A percentile compares a stretch with the other conserved stretches of the same genome.
phyloP scores from a whole-genome alignment of 768 basidiomycete species.

The Megacollybia marginata region DNA sequence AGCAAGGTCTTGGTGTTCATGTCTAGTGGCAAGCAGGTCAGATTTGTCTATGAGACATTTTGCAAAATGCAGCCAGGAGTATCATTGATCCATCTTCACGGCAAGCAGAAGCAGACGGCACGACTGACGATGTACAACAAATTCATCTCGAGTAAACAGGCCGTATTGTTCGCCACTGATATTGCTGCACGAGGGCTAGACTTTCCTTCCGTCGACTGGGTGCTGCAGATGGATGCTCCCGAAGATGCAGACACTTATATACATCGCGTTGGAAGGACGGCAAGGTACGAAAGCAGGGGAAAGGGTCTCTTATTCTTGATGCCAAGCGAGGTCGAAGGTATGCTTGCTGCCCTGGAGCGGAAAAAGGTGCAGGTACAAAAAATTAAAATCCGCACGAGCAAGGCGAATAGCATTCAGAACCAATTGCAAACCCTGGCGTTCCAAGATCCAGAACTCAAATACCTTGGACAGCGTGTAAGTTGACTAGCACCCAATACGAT shows the following conservation, averaged over 20 bases:
- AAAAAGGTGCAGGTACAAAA: constrained; percentile 68
- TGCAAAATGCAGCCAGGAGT: constrained; percentile 93
- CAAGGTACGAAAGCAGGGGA: constrained; percentile 86
- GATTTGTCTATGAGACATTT: constrained; percentile 94
- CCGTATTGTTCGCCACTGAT: constrained; percentile 91
- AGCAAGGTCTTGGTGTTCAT: constrained; percentile 90
- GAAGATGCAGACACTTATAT: constrained; percentile 98
- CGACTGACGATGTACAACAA: constrained; percentile 77
- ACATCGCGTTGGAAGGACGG: constrained; percentile 93
- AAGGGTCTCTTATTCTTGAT: constrained; percentile 76
- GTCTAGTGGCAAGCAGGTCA: constrained; percentile 94
- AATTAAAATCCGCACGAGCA: constrained; percentile 86
- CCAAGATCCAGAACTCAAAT: constrained; percentile 94
- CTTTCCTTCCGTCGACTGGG: constrained; percentile 97
- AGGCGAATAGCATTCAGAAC: constrained; percentile 76
- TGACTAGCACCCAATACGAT: not conserved
- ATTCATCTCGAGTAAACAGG: constrained; percentile 76
- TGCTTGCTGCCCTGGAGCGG: constrained; percentile 60
- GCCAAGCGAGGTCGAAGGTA: constrained; percentile 92
- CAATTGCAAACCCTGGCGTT: constrained; percentile 91
- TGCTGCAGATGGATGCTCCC: constrained; percentile 90
- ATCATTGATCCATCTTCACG: constrained; percentile 88
- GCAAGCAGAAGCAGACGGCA: constrained; percentile 93
- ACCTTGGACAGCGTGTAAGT: constrained; percentile 86
- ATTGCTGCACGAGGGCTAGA: constrained; percentile 94